Evolutionary conservation across 225 moss, liverwort and hornwort genomes (phyloP).

Genomic region (Lunularia cruciata): DNA sequence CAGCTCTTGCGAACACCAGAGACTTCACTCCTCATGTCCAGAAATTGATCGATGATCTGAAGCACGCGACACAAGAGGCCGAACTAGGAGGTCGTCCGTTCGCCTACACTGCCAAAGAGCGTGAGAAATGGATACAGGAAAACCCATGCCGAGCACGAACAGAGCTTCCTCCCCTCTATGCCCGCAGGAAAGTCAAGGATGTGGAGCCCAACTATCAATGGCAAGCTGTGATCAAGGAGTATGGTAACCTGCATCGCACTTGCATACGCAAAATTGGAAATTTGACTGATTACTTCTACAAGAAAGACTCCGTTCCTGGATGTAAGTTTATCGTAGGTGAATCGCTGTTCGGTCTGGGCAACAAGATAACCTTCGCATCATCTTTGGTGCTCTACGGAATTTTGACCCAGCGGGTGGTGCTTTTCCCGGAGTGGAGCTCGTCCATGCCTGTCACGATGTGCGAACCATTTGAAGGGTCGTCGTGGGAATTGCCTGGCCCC

Average conservation of each 20-base stretch:
- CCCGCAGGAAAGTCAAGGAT: conserved; percentile 21
- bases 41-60: conserved; percentile 32
- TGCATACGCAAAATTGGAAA: conserved; percentile 35
- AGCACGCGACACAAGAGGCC: conserved; percentile 23
- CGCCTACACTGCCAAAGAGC: conserved; percentile 25
- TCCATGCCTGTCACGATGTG: conserved; percentile 41
- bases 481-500: conserved; percentile 29
- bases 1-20: not conserved
- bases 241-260: conserved; percentile 45
- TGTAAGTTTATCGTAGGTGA: conserved; percentile 49
- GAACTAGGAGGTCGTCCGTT: conserved; percentile 24
- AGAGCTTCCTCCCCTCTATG: conserved; percentile 38
- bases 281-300: conserved; percentile 36
- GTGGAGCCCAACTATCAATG: conserved; percentile 34
- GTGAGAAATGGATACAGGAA: conserved; percentile 27
- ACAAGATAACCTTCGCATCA: conserved; percentile 31
- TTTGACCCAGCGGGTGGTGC: conserved; percentile 48
- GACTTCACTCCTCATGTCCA: conserved; percentile 24
- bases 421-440: conserved; percentile 30
- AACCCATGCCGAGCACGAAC: conserved; percentile 44
- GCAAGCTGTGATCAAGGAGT: conserved; percentile 45
- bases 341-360: conserved; percentile 41
- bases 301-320: conserved; percentile 14
- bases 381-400: conserved; percentile 43
- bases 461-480: conserved; percentile 56